Conservation (phyloP, 2,329 filamentous ascomycete genomes). For the Tolypocladium sp. region DNA sequence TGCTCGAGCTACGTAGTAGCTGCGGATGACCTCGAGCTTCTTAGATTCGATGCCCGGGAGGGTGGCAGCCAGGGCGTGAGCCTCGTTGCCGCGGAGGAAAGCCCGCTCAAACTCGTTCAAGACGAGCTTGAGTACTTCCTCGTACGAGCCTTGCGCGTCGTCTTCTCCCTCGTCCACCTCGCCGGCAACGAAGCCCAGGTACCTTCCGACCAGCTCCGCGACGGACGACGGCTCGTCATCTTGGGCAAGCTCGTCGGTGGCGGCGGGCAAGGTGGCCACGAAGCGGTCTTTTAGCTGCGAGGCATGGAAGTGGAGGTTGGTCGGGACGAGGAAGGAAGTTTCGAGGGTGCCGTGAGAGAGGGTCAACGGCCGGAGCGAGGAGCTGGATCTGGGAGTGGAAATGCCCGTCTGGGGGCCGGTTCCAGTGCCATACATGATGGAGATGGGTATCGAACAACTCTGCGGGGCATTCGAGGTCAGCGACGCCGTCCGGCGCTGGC, state of each 20-base stretch:
- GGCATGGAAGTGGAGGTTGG: constrained; percentile 90
- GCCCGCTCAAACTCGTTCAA: constrained; percentile 94
- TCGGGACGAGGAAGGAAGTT: constrained; percentile 91
- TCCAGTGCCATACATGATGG: constrained; percentile 74
- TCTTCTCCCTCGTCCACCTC: constrained; percentile 93
- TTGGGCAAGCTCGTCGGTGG: constrained; percentile 93
- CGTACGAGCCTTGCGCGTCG: constrained; percentile 76
- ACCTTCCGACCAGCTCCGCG: constrained; percentile 84
- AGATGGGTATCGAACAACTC: constrained; percentile 33
- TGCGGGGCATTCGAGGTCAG: constrained; percentile 10
- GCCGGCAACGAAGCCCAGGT: constrained; percentile 79
- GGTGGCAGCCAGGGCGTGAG: constrained; percentile 77
- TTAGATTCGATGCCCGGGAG: constrained; percentile 88
- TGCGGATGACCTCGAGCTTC: constrained; percentile 80
- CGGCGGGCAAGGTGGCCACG: constrained; percentile 70
- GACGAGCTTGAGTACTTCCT: constrained; percentile 85
- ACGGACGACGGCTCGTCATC: constrained; percentile 99
- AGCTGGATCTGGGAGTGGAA: constrained; percentile 88
- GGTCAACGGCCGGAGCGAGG: constrained; percentile 84
- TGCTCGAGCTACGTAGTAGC: constrained; percentile 84
- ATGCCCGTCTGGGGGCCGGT: constrained; percentile 90
- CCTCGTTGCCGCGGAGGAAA: constrained; percentile 91
- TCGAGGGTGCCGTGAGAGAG: constrained; percentile 92
- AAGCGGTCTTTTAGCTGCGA: constrained; percentile 91
- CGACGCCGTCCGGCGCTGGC: background rate